Evolutionary conservation across 1,139 yeast species (phyloP), one percentile per base, ranked within the genome.

Genomic region (Kodamaea derodonti): DNA sequence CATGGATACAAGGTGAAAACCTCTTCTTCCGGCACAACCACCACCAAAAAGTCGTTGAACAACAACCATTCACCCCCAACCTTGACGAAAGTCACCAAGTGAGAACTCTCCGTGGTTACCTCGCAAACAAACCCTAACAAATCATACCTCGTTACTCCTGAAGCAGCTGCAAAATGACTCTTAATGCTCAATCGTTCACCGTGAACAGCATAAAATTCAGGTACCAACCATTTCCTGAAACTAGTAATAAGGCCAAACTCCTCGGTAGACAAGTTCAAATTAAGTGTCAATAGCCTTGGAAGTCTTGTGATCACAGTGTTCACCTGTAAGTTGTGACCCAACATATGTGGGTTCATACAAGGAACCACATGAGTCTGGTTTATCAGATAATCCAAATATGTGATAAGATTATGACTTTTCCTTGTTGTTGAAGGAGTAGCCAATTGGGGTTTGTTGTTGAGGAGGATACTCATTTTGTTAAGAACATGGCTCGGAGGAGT

Each of bases 31-130:
- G 82, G 70, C 1, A 94, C 71, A 16, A 80, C 81, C 54, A 79
- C 75, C n/a, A 88, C 97, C 47, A 92, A 64, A 58, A 90, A 94
- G 57, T 94, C 97, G 52, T 94, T 94, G 56, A 94, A 88, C 49
- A 94, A 58, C 47, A 72, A 78, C 98, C 99, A 94, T 36, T 68
- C 68, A 33, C 66, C 70, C 12, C 57, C 63, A n/a, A 78, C 64
- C 36, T 72, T 71, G 5, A 78, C 68, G 43, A 72, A 77, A 0
- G 87, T 70, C 1, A 84, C 81, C 37, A 82, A 57, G 48, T 65
- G 67, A 3, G 74, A 65, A 7, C 13, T n/a, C 24, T 74, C 75
- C 29, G 78, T 83, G 14, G 75, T 71, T 4, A 84, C 72, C 48
- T 80, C 83, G 30, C 85, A 84, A 17, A 84, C 84, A 48, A 72